Percentiles rank a stretch among this genome's conserved stretches.
These are phyloP conservation scores for Fraxinus floribunda DNA, from an alignment of 305 asterid species.

Conservation along the genomic window DNA sequence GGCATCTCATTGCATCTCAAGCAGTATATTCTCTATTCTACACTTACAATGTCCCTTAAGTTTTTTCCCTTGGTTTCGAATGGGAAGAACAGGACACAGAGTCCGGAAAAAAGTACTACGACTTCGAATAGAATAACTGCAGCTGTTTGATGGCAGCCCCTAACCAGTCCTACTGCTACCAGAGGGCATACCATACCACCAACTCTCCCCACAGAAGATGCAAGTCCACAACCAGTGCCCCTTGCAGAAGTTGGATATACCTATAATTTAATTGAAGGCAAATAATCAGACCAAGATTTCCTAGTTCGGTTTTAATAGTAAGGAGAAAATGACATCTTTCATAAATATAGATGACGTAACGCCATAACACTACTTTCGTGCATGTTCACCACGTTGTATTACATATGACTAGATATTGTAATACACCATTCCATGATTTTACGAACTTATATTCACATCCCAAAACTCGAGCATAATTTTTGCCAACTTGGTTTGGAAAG, in stretches of 20 bases:
- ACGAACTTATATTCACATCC: not conserved
- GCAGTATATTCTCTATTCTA: not conserved
- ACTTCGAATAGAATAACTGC: slow-evolving; percentile 40
- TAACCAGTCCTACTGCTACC: slow-evolving; percentile 63
- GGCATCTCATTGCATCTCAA: not conserved
- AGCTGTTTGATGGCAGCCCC: slow-evolving; percentile 50
- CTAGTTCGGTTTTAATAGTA: not conserved
- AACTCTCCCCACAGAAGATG: slow-evolving; percentile 51
- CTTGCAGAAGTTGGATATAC: slow-evolving; percentile 61
- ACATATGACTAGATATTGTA: not conserved
- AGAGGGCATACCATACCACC: slow-evolving; percentile 69
- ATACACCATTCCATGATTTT: not conserved
- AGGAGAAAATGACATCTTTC: not conserved
- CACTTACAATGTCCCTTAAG: slow-evolving; percentile 28
- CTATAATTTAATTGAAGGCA: slow-evolving; percentile 22
- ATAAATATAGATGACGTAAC: not conserved
- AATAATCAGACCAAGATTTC: not conserved
- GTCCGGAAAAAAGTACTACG: slow-evolving; percentile 35
- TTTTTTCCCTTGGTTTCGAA: slow-evolving; percentile 49
- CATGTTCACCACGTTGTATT: not conserved
- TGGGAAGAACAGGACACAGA: slow-evolving; percentile 42
- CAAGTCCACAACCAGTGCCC: slow-evolving; percentile 49
- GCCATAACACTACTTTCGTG: not conserved
- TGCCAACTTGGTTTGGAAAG: not conserved
- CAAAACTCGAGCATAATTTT: not conserved